phyloP scores from a whole-genome alignment of 805 yeast species.

The Zygoascus biomembranicola region DNA sequence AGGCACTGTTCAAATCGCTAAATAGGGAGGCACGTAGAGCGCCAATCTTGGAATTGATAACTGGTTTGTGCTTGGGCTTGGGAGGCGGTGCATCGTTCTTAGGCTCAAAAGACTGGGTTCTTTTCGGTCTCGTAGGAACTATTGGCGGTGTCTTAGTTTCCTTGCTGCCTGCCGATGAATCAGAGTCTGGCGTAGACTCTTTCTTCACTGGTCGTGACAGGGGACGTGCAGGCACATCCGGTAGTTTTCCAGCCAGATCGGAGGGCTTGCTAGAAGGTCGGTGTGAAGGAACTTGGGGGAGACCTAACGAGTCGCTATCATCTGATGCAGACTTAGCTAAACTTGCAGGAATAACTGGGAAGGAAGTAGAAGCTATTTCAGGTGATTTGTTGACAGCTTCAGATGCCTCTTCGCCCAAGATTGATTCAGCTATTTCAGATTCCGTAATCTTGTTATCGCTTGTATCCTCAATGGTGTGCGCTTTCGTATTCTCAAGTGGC shows the following conservation, averaged over 20 bases:
- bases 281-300: background rate
- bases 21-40: conserved; percentile 19
- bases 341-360: background rate
- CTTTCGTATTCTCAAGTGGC: background rate
- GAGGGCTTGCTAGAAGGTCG: background rate
- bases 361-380: background rate
- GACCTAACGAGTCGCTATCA: background rate
- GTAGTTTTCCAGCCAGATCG: background rate
- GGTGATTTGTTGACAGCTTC: no score
- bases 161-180: background rate
- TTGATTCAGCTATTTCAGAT: no score
- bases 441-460: no score
- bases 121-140: conserved; percentile 9
- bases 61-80: conserved; percentile 18
- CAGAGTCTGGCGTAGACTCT: background rate
- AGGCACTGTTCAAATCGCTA: conserved; percentile 16
- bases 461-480: background rate
- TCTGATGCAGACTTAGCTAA: background rate
- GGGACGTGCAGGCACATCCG: background rate
- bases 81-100: conserved; percentile 9
- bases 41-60: conserved; percentile 15
- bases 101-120: conserved; percentile 1
- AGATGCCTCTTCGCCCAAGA: no score
- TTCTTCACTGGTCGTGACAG: background rate
- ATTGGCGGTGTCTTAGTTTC: conserved; percentile 2